Conservation (phyloP, 257 asterid genomes). For the Verbena officinalis region DNA sequence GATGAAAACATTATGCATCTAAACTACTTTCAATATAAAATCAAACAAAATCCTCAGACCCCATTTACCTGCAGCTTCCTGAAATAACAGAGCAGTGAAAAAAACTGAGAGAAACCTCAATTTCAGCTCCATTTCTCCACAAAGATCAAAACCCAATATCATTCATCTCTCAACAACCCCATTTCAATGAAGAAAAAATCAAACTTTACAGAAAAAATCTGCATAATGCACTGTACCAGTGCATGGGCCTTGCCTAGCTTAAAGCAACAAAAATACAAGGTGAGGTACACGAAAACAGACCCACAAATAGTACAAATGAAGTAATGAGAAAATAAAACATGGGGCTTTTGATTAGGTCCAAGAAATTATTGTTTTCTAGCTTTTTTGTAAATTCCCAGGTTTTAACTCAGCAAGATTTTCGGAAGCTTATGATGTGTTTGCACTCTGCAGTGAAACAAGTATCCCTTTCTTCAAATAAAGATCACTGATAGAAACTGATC, state of each 20-base stretch:
- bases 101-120: constrained; percentile 38
- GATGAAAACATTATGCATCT: constrained; percentile 2
- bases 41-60: constrained; percentile 14
- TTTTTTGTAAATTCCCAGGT: neutral
- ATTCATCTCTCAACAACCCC: constrained; percentile 30
- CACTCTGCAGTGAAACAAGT: constrained; percentile 37
- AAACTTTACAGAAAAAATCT: constrained; percentile 25
- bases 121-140: constrained; percentile 55
- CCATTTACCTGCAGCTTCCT: constrained; percentile 74
- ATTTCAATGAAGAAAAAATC: constrained; percentile 33
- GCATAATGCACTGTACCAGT: constrained; percentile 35
- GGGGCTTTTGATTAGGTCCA: constrained; percentile 28
- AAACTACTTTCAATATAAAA: neutral
- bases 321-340: constrained; percentile 32
- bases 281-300: constrained; percentile 31
- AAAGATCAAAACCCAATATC: constrained; percentile 41
- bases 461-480: too few relatives aligned
- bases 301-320: constrained; percentile 39
- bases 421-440: constrained; percentile 33
- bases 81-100: constrained; percentile 43
- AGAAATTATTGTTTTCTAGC: constrained; percentile 15
- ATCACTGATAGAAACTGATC: constrained; percentile 39
- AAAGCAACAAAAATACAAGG: constrained; percentile 30
- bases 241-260: constrained; percentile 37
- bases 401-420: constrained; percentile 17